Evolutionary conservation across 2,329 filamentous ascomycete genomes (phyloP).

Genomic region (Daldinia sp.): DNA sequence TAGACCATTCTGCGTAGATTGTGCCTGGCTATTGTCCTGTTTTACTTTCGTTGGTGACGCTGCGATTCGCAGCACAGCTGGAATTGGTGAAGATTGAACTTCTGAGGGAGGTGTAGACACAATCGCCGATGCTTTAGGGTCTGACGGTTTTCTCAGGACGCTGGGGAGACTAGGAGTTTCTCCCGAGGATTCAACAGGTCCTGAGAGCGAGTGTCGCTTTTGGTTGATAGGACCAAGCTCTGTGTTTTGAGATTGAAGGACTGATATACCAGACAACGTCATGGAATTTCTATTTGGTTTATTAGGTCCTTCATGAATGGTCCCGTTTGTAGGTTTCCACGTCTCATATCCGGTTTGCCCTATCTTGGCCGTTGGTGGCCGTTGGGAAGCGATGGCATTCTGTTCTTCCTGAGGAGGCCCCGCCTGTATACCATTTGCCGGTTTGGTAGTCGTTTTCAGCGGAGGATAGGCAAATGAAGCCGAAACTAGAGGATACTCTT

Average conservation of each 20-base stretch:
- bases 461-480: slow-evolving; percentile 45
- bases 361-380: not conserved
- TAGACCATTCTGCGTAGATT: not conserved
- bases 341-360: slow-evolving; percentile 36
- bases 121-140: slow-evolving; percentile 11
- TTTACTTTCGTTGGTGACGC: slow-evolving; percentile 4
- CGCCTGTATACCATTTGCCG: not conserved
- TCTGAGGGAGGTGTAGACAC: slow-evolving; percentile 4
- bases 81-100: slow-evolving; percentile 21
- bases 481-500: slow-evolving; percentile 42
- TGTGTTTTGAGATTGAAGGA: slow-evolving; percentile 42
- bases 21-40: slow-evolving; percentile 6
- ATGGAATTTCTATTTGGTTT: slow-evolving; percentile 23
- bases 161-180: slow-evolving; percentile 8
- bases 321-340: slow-evolving; percentile 33
- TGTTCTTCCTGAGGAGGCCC: slow-evolving; percentile 10
- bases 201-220: slow-evolving; percentile 35
- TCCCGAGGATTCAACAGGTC: slow-evolving; percentile 8
- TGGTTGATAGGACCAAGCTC: slow-evolving; percentile 38
- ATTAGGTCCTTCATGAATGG: slow-evolving; percentile 9
- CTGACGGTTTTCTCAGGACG: slow-evolving; percentile 32
- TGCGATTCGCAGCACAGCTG: slow-evolving; percentile 30
- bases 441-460: slow-evolving; percentile 15
- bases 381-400: slow-evolving; percentile 22
- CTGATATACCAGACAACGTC: slow-evolving; percentile 35